phyloP scores from a whole-genome alignment of 2,329 filamentous ascomycete species.

The Zymoseptoria passerinii region DNA sequence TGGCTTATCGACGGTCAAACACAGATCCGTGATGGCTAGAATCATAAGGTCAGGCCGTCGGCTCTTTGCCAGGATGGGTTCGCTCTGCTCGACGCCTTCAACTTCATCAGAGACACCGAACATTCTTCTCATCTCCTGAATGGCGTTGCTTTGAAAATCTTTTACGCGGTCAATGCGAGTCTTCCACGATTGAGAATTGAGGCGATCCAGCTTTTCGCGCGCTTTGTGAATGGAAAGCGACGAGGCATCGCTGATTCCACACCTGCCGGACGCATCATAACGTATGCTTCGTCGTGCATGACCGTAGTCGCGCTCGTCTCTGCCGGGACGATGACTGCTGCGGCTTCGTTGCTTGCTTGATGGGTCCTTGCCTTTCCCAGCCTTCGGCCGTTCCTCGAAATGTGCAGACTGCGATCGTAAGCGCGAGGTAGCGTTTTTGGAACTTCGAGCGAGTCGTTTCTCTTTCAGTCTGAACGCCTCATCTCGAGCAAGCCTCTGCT shows the following conservation, averaged over 20 bases:
- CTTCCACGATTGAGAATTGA: constrained; percentile 90
- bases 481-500: constrained; percentile 79
- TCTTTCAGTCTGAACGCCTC: constrained; percentile 83
- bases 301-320: constrained; percentile 8
- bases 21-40: constrained; percentile 72
- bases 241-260: constrained; percentile 61
- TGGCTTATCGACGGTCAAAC: constrained; percentile 81
- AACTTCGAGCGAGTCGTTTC: constrained; percentile 66
- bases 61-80: constrained; percentile 78
- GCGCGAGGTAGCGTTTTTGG: constrained; percentile 43
- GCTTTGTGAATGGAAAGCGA: constrained; percentile 71
- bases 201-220: constrained; percentile 61
- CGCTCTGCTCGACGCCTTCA: constrained; percentile 71
- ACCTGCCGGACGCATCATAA: constrained; percentile 74
- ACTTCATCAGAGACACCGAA: constrained; percentile 78
- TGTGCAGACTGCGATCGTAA: constrained; percentile 47
- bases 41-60: constrained; percentile 77
- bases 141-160: constrained; percentile 59
- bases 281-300: constrained; percentile 37
- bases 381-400: constrained; percentile 33
- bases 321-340: constrained; percentile 27
- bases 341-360: constrained; percentile 30
- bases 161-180: constrained; percentile 74
- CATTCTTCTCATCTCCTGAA: constrained; percentile 66
- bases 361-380: constrained; percentile 21